Conservation (phyloP, 129 eudicot species). For the Escallonia herrerae region DNA sequence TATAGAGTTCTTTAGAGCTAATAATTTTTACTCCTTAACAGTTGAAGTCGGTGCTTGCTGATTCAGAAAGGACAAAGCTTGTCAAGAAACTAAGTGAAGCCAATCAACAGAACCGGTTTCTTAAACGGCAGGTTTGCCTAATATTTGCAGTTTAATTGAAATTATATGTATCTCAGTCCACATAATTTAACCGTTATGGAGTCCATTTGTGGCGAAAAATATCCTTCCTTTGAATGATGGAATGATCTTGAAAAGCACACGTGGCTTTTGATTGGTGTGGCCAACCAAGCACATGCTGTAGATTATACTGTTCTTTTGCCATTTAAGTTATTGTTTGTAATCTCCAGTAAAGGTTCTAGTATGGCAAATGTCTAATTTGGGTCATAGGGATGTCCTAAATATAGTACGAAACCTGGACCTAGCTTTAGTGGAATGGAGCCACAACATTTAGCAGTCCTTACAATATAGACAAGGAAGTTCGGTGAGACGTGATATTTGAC, state of each 20-base stretch:
- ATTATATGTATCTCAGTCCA: no score
- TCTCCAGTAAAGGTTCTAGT: not conserved
- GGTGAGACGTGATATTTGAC: no score
- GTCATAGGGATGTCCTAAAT: not conserved
- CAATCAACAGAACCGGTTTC: conserved; percentile 77
- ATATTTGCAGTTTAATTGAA: not conserved
- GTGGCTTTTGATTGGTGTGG: no score
- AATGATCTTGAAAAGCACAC: no score
- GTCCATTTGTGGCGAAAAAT: no score
- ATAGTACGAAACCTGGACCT: not conserved
- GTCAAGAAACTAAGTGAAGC: conserved; percentile 85
- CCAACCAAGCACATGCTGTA: no score
- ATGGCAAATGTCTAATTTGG: not conserved
- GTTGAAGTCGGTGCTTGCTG: conserved; percentile 66
- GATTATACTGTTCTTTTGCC: no score
- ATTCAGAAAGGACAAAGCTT: conserved; percentile 80
- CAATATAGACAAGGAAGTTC: no score
- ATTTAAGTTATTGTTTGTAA: no score
- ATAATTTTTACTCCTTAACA: conserved; percentile 20
- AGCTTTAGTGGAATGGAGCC: not conserved
- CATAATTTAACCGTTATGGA: no score
- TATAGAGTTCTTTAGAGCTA: not conserved
- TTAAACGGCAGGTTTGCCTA: conserved; percentile 73
- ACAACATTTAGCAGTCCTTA: not conserved
- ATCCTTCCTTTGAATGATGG: no score